Evolutionary conservation across 208 protist species (phyloP).

Genomic region (Trypanosoma vivax): DNA sequence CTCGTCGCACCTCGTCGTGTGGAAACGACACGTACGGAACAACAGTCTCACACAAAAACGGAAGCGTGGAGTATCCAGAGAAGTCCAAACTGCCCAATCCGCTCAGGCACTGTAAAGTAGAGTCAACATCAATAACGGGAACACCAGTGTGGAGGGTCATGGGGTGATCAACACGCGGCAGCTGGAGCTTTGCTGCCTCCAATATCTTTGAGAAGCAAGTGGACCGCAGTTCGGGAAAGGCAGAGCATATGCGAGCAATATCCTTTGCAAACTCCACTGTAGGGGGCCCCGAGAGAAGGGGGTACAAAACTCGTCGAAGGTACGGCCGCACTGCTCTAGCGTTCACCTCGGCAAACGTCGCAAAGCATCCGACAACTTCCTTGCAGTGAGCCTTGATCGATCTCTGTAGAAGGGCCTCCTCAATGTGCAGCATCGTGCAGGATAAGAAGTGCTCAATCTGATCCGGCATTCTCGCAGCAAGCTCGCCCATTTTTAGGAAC

Average conservation of each 20-base stretch:
- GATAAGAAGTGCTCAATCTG: slow-evolving; percentile 58
- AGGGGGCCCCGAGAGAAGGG: slow-evolving; percentile 63
- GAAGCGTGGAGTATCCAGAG: slow-evolving; percentile 80
- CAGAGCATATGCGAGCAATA: slow-evolving; percentile 77
- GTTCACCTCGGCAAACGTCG: slow-evolving; percentile 56
- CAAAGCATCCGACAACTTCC: slow-evolving; percentile 82
- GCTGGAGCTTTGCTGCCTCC: slow-evolving; percentile 65
- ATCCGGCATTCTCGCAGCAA: slow-evolving; percentile 60
- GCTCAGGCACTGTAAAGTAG: slow-evolving; percentile 55
- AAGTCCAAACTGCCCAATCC: slow-evolving; percentile 76
- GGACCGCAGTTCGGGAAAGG: slow-evolving; percentile 85
- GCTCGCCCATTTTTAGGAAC: slow-evolving; percentile 51
- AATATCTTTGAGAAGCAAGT: slow-evolving; percentile 85
- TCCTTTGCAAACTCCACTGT: slow-evolving; percentile 71
- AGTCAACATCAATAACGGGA: slow-evolving; percentile 22
- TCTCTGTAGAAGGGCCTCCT: slow-evolving; percentile 43
- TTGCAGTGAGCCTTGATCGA: slow-evolving; percentile 53
- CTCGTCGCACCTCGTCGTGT: slow-evolving; percentile 79
- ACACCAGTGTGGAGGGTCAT: slow-evolving; percentile 1
- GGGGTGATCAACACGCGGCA: slow-evolving; percentile 23
- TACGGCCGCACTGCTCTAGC: slow-evolving; percentile 74
- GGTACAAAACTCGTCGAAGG: slow-evolving; percentile 62
- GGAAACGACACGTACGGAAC: slow-evolving; percentile 71
- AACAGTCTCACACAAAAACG: slow-evolving; percentile 79
- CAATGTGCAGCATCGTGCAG: slow-evolving; percentile 75